phyloP scores from a whole-genome alignment of 192 early-diverging fungal genomes.

The Geosiphon pyriformis region DNA sequence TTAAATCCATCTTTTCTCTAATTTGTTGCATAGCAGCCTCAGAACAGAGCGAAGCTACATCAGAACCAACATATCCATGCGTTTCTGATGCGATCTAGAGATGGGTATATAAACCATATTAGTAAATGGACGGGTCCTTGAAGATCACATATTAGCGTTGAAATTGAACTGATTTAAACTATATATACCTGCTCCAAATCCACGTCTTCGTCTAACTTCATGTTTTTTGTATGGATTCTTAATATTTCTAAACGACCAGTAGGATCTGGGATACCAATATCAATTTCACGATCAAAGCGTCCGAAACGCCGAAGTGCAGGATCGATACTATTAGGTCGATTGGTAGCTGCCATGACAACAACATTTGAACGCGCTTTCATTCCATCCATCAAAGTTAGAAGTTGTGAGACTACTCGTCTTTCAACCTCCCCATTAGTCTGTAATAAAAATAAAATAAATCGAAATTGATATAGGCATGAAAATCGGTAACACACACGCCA shows the following conservation, averaged over 20 bases:
- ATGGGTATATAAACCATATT: neutral
- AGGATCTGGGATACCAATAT: conserved; percentile 99
- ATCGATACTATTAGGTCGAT: conserved; percentile 98
- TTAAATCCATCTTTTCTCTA: conserved; percentile 98
- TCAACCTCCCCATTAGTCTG: conserved; percentile 97
- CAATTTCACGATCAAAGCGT: conserved; percentile 98
- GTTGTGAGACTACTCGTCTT: conserved; percentile 96
- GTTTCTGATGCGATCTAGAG: conserved; percentile 84
- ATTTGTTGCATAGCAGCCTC: conserved; percentile 99
- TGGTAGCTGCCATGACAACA: conserved; percentile 98
- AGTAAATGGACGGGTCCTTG: too few species aligned
- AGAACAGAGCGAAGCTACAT: conserved; percentile 95
- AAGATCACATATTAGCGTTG: too few species aligned
- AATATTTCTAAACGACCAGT: conserved; percentile 97
- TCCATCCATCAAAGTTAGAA: conserved; percentile 98
- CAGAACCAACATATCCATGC: conserved; percentile 96
- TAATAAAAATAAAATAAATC: conserved; percentile 4
- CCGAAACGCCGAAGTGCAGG: conserved; percentile 98
- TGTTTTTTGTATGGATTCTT: conserved; percentile 99
- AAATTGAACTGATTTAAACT: too few species aligned
- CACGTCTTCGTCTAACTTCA: conserved; percentile 96
- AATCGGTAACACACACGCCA: too few species aligned
- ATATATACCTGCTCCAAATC: conserved; percentile 74
- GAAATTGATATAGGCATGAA: neutral
- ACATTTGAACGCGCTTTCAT: conserved; percentile 95